Evolutionary conservation across 495 filamentous ascomycete species (phyloP).

Genomic region (Parathielavia hyrcaniae): DNA sequence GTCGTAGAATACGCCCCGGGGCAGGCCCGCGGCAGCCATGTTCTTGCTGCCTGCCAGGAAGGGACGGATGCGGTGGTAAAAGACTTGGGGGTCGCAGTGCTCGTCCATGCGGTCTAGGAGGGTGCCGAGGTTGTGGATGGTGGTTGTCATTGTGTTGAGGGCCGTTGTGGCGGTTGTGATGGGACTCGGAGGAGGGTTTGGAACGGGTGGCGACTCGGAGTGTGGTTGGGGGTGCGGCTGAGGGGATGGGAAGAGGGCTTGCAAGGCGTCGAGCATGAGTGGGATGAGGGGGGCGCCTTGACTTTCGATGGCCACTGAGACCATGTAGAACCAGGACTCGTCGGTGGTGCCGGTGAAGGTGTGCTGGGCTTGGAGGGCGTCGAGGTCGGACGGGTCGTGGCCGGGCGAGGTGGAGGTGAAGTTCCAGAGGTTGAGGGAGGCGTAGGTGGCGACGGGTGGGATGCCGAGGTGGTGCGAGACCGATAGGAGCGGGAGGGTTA

Average conservation of each 20-base stretch:
- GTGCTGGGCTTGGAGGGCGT: conserved; percentile 67
- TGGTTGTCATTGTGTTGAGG: conserved; percentile 58
- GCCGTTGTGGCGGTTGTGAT: conserved; percentile 54
- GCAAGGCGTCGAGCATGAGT: conserved; percentile 70
- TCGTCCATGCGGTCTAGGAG: conserved; percentile 82
- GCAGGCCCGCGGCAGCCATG: conserved; percentile 85
- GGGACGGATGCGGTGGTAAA: conserved; percentile 87
- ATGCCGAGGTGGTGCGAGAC: conserved; percentile 72
- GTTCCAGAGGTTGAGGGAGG: conserved; percentile 86
- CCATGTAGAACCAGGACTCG: conserved; percentile 96
- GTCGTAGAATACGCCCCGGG: conserved; percentile 80
- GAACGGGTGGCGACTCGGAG: too few relatives aligned
- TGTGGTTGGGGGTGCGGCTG: too few relatives aligned
- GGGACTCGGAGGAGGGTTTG: too few relatives aligned
- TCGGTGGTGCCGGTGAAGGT: conserved; percentile 89
- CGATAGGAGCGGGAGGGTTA: conserved; percentile 73
- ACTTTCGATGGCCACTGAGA: conserved; percentile 90
- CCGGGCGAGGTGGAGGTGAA: conserved; percentile 44
- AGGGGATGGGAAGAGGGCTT: conserved; percentile 50
- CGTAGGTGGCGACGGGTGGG: conserved; percentile 86
- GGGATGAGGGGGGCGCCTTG: conserved; percentile 76
- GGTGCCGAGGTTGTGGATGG: conserved; percentile 61
- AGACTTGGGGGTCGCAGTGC: conserved; percentile 80
- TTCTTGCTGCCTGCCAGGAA: conserved; percentile 95
- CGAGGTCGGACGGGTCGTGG: conserved; percentile 57